Base-by-base conservation (phyloP, 768 basidiomycete species). In the Pleurotus tuoliensis region DNA sequence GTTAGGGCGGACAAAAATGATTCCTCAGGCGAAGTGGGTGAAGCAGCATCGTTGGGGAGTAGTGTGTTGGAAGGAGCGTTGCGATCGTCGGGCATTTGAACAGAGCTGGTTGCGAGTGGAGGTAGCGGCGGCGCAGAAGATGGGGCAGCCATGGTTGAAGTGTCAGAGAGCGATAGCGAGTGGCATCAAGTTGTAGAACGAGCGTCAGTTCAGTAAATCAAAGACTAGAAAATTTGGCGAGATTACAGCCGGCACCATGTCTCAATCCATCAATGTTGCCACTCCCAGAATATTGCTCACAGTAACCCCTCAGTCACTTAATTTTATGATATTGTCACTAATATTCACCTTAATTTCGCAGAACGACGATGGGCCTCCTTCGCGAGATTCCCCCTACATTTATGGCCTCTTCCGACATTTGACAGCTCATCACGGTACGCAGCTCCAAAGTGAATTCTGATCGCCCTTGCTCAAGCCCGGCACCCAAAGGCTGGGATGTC, bases 291-390 rank as follows among this genome's bases (percentile, higher is more conserved):
- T 77, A 38, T 70, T 77, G 41, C 71, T 79, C 55, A 77, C 77
- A 38, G 76, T 76, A 59, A 59, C n/a, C 4, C 47, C 37, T 56
- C 25, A 53, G 49, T 24, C 43, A 25, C 37, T 27, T 27, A 38
- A 12, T 41, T 41, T 37, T 51, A 20, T 24, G 39, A 44, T 37
- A 18, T 34, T 34, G 11, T 34, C 30, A 34, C 30, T 34, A 8
- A 34, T 34, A 34, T 34, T 34, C 30, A 34, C 30, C 30, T 34
- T 34, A 34, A 34, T 34, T n/a, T 39, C 56, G 5, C 62, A 91
- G 86, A 93, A 93, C 67, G 91, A 94, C 64, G 92, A 94, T 63
- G 91, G 91, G 2, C 92, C 91, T 12, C 92, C 91, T 5, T 71
- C 82, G 37, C 59, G 69, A 8, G 84, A 87, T 37, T 92, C 90